A percentile compares a stretch with the other conserved stretches of the same genome.
These are phyloP conservation scores for Cornus controversa DNA, from an alignment of 148 eudicot species.

Conservation along the genomic window DNA sequence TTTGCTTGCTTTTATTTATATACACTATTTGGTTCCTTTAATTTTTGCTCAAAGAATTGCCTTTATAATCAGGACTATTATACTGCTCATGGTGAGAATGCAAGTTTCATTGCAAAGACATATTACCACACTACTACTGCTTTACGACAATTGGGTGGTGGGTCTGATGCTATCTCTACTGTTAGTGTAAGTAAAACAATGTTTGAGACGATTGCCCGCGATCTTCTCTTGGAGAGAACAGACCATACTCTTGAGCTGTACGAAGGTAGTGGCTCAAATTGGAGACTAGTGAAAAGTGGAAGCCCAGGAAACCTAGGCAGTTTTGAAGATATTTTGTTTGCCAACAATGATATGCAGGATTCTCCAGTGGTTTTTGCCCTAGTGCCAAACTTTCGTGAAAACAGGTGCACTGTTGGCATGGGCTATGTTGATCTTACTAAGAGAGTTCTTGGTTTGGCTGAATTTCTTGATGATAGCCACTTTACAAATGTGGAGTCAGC, in stretches of 20 bases:
- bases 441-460: constrained; percentile 65
- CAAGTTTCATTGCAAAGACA: constrained; percentile 79
- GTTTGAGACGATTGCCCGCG: constrained; percentile 88
- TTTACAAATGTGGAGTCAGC: constrained; percentile 89
- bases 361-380: constrained; percentile 88
- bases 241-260: constrained; percentile 90
- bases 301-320: constrained; percentile 94
- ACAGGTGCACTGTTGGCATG: constrained; percentile 75
- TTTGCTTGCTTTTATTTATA: background rate
- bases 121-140: constrained; percentile 95
- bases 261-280: constrained; percentile 85
- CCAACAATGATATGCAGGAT: constrained; percentile 97
- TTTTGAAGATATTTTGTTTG: constrained; percentile 90
- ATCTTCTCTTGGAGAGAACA: constrained; percentile 90
- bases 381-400: constrained; percentile 60
- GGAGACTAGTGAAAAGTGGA: constrained; percentile 86
- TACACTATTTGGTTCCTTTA: background rate
- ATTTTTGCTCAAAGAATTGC: constrained; percentile 2
- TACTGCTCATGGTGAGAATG: constrained; percentile 93
- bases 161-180: constrained; percentile 75
- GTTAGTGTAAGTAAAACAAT: constrained; percentile 83
- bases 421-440: constrained; percentile 74
- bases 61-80: constrained; percentile 67
- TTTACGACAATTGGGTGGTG: constrained; percentile 79
- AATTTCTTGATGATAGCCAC: constrained; percentile 94